Evolutionary conservation across 768 basidiomycete genomes (phyloP).

Genomic region (Galerina marginata): DNA sequence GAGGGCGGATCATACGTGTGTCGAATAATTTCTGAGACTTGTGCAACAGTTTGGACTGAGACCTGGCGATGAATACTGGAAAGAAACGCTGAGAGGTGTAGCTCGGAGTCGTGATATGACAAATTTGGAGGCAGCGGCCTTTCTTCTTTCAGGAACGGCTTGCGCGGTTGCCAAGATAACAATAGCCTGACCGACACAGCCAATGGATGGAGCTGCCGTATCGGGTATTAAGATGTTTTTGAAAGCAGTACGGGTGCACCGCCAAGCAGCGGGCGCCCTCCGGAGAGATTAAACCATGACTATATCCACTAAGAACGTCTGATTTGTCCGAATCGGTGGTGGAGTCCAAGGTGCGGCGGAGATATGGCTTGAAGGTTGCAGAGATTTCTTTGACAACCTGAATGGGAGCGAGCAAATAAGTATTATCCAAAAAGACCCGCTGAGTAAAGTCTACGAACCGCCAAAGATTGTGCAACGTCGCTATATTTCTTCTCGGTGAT

Average conservation of each 20-base stretch:
- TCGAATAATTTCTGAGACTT: constrained; percentile 25
- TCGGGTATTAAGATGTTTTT: constrained; percentile 3
- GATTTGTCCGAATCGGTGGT: too few species aligned
- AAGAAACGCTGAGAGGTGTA: constrained; percentile 22
- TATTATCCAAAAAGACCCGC: not conserved
- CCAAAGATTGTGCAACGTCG: constrained; percentile 83
- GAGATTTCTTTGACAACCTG: constrained; percentile 91
- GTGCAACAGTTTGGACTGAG: constrained; percentile 31
- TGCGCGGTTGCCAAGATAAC: constrained; percentile 30
- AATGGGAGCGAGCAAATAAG: constrained; percentile 6
- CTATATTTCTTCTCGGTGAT: constrained; percentile 79
- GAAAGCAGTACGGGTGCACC: constrained; percentile 9
- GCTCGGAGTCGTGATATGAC: constrained; percentile 16
- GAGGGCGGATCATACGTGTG: constrained; percentile 19
- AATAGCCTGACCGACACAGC: constrained; percentile 7
- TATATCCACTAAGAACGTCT: constrained; percentile 28
- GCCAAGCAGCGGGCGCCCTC: constrained; percentile 25
- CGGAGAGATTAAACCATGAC: constrained; percentile 35
- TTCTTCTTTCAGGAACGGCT: constrained; percentile 23
- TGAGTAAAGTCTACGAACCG: constrained; percentile 44
- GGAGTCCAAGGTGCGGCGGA: too few species aligned
- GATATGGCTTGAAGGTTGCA: constrained; percentile 75
- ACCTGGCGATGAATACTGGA: constrained; percentile 29
- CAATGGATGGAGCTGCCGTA: not conserved
- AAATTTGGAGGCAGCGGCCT: constrained; percentile 27